These are phyloP conservation scores for Thymus mandschuricus DNA, from an alignment of 257 asterid species.

Conservation along the genomic window DNA sequence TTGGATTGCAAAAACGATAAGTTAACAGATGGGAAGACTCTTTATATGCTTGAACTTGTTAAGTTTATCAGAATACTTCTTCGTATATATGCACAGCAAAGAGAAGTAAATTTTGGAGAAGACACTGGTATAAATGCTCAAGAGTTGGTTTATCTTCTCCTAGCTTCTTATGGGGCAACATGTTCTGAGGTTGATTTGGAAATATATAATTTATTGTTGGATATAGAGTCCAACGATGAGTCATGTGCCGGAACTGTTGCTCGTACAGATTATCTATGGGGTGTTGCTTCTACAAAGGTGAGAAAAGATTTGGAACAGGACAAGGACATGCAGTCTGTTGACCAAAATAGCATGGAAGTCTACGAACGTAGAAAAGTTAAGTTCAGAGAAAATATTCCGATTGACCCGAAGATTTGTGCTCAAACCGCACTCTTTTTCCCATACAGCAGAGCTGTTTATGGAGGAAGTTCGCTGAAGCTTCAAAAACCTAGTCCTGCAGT, in stretches of 20 bases:
- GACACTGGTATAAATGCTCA: slow-evolving; percentile 58
- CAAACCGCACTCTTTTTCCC: slow-evolving; percentile 82
- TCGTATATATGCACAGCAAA: slow-evolving; percentile 50
- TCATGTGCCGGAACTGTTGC: slow-evolving; percentile 61
- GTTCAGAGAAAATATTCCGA: slow-evolving; percentile 79
- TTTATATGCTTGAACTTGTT: slow-evolving; percentile 65
- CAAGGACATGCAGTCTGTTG: slow-evolving; percentile 39
- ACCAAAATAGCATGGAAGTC: slow-evolving; percentile 43
- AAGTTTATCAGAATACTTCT: slow-evolving; percentile 76
- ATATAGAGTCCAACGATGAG: slow-evolving; percentile 59
- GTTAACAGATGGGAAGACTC: slow-evolving; percentile 37
- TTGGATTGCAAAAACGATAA: slow-evolving; percentile 37
- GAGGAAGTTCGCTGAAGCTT: slow-evolving; percentile 38
- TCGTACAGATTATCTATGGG: slow-evolving; percentile 82
- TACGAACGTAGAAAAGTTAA: slow-evolving; percentile 49
- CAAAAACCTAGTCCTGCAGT: slow-evolving; percentile 45
- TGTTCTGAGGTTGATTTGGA: slow-evolving; percentile 72
- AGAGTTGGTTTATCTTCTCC: slow-evolving; percentile 68
- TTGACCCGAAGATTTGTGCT: slow-evolving; percentile 85
- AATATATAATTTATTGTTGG: slow-evolving; percentile 66
- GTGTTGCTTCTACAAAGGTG: slow-evolving; percentile 59
- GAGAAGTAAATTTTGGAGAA: slow-evolving; percentile 45
- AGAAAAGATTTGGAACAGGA: slow-evolving; percentile 55
- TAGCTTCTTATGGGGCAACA: slow-evolving; percentile 77
- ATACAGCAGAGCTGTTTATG: slow-evolving; percentile 48